phyloP scores from a whole-genome alignment of 495 filamentous ascomycete genomes.

The Daldinia vernicosa region DNA sequence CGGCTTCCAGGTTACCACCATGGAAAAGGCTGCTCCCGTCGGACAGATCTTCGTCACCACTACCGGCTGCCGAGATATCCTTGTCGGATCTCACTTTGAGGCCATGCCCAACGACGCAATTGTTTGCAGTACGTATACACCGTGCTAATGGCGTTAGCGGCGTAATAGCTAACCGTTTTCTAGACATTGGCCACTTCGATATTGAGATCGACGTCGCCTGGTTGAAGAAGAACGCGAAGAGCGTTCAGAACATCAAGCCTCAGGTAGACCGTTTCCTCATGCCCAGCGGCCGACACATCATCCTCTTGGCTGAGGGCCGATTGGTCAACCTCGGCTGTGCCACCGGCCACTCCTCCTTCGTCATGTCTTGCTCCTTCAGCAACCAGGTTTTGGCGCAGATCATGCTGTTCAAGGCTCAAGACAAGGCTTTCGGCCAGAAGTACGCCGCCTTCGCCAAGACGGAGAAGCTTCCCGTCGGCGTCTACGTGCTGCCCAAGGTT shows the following conservation, averaged over 20 bases:
- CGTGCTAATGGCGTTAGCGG: background rate
- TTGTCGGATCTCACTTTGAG: conserved; percentile 92
- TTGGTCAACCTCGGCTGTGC: conserved; percentile 99
- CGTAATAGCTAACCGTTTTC: conserved; percentile 25
- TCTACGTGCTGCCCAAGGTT: conserved; percentile 98
- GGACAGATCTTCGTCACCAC: conserved; percentile 99
- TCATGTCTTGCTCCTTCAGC: conserved; percentile 99
- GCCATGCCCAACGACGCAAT: conserved; percentile 98
- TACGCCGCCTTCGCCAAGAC: conserved; percentile 95
- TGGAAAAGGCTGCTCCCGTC: conserved; percentile 88
- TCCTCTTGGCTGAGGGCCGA: conserved; percentile 97
- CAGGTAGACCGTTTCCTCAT: conserved; percentile 98
- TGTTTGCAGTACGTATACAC: conserved; percentile 84
- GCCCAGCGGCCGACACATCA: conserved; percentile 93
- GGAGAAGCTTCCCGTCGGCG: conserved; percentile 84
- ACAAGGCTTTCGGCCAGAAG: conserved; percentile 86
- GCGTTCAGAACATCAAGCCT: conserved; percentile 98
- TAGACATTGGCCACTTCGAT: conserved; percentile 99
- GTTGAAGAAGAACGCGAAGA: conserved; percentile 93
- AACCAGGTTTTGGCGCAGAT: conserved; percentile 99
- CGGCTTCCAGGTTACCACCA: conserved; percentile 94
- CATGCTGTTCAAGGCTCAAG: conserved; percentile 93
- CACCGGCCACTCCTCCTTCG: conserved; percentile 98
- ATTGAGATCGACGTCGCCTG: conserved; percentile 99
- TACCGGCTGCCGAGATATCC: conserved; percentile 98